Conservation (phyloP, 73 alveolate genomes). For the Paramecium sonneborni region DNA sequence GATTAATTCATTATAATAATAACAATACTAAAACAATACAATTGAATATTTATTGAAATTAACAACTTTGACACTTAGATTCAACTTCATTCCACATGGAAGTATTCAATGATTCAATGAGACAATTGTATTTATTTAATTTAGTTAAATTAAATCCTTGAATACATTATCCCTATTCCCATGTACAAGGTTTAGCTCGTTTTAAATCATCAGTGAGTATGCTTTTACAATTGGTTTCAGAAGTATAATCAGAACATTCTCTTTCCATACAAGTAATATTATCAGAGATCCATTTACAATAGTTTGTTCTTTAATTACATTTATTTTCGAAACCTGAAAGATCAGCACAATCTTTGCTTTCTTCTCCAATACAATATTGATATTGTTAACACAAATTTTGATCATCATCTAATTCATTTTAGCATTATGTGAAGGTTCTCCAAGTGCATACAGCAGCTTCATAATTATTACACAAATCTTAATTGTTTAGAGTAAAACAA, state of each 20-base stretch:
- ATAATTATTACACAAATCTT: not conserved
- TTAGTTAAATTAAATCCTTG: not conserved
- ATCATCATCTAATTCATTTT: not conserved
- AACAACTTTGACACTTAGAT: not conserved
- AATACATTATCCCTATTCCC: not conserved
- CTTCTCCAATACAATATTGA: constrained; percentile 9
- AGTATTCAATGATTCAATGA: not conserved
- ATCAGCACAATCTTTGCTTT: not conserved
- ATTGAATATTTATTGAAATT: not conserved
- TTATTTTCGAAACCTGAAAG: not conserved
- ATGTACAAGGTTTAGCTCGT: not conserved
- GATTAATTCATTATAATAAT: not conserved
- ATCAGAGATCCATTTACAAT: not conserved
- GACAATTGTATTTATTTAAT: constrained; percentile 8
- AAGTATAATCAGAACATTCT: constrained; percentile 10
- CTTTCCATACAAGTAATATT: not conserved
- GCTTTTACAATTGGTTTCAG: not conserved
- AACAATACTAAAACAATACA: not conserved
- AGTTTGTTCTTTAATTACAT: not conserved
- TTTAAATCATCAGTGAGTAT: constrained; percentile 16
- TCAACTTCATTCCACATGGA: constrained; percentile 33
- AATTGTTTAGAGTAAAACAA: not conserved
- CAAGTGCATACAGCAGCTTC: constrained; percentile 26
- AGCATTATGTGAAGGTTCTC: not conserved
- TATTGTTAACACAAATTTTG: not conserved